Base-by-base conservation (phyloP, 2,329 filamentous ascomycete species). In the Thermothelomyces thermophilus region DNA sequence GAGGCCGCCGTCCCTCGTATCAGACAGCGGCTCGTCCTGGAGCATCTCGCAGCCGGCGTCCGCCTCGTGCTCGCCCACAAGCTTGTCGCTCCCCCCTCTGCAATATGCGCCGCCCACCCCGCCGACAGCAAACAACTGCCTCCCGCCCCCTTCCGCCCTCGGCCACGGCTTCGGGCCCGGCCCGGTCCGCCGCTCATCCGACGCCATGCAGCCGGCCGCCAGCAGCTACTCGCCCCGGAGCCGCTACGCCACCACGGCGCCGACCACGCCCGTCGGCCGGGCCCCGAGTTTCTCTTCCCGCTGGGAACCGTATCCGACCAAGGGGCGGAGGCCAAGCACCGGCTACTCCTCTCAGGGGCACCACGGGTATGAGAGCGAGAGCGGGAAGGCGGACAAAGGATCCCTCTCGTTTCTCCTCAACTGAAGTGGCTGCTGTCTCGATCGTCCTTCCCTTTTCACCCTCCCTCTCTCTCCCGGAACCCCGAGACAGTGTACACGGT, bases 401-500 rank as follows among this genome's bases (percentile, higher is more conserved):
- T 52, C 50, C 2, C 34, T 52, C 16, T 47, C 50, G 11, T 52
- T 52, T 28, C 41, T 52, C 14, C 45, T 52, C 8, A 52, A 52
- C 35, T 52, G 17, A 44, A 14, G 13, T 14, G 11, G 3, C 30
- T 13, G 19, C 13, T 4, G 35, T 20, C 35, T 37, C 8, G 5
- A 9, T 43, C 17, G 19, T 26, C n/a, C 4, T 31, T 37, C n/a
- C 30, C n/a, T 13, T 40, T 6, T 39, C 19, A 14, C 36, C 28
- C 14, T 41, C 20, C 16, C 22, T 28, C 22, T 41, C 13, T 28
- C 22, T 16, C 37, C 33, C 5, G 6, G 19, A 30, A 6, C 24
- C 10, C 7, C 3, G 16, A 9, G 20, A 11, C 19, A 19, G 33
- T 16, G 33, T 35, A 44, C 31, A 35, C 30, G 31, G n/a, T 16